These are phyloP conservation scores for Globomyces sp. DNA, from an alignment of 371 early-diverging fungal genomes.

Conservation along the genomic window DNA sequence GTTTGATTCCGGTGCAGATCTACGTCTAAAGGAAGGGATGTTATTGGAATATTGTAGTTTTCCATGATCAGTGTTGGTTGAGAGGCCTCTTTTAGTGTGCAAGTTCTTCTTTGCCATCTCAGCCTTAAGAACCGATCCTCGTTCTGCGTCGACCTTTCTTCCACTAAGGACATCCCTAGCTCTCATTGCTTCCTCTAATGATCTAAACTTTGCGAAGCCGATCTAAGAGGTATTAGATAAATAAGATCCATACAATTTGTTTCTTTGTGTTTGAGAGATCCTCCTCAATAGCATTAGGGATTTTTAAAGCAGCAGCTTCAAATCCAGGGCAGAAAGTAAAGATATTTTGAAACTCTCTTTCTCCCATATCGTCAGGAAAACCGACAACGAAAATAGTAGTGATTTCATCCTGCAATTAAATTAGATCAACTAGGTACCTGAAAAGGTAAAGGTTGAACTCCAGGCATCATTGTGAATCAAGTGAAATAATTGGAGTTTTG, in stretches of 20 bases:
- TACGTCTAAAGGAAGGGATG: neutral
- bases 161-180: slow-evolving; percentile 86
- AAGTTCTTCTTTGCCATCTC: slow-evolving; percentile 96
- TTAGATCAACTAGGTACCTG: slow-evolving; percentile 9
- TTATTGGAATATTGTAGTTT: slow-evolving; percentile 8
- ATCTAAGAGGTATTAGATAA: slow-evolving; percentile 46
- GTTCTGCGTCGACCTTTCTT: slow-evolving; percentile 81
- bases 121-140: slow-evolving; percentile 81
- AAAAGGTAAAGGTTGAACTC: slow-evolving; percentile 9
- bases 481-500: slow-evolving; percentile 13
- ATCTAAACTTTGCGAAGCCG: slow-evolving; percentile 92
- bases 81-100: slow-evolving; percentile 62
- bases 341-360: slow-evolving; percentile 97
- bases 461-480: slow-evolving; percentile 11
- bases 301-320: slow-evolving; percentile 91
- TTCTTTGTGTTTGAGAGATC: slow-evolving; percentile 53
- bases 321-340: slow-evolving; percentile 93
- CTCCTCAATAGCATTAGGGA: slow-evolving; percentile 53
- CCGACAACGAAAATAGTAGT: slow-evolving; percentile 97
- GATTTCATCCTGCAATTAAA: slow-evolving; percentile 51
- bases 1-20: slow-evolving; percentile 17
- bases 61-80: slow-evolving; percentile 23
- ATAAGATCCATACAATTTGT: slow-evolving; percentile 72
- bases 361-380: slow-evolving; percentile 95
- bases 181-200: slow-evolving; percentile 79